Evolutionary conservation across 148 eudicot species (phyloP).

Genomic region (Limonium bicolor): DNA sequence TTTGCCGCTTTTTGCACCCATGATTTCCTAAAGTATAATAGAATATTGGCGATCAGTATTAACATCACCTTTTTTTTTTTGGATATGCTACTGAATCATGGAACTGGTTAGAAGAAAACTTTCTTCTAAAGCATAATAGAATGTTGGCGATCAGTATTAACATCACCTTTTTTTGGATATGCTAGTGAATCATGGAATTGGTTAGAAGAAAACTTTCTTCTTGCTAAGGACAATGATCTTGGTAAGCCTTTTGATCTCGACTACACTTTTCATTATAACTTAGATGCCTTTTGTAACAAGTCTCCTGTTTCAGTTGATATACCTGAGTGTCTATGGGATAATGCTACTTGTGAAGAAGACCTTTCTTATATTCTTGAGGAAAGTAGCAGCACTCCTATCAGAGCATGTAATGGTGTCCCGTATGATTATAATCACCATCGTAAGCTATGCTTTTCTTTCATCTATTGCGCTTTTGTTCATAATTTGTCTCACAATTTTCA

Average conservation of each 20-base stretch:
- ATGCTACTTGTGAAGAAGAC: slow-evolving; percentile 28
- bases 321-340: slow-evolving; percentile 34
- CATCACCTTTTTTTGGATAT: slow-evolving; percentile 4
- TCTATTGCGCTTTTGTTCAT: not conserved
- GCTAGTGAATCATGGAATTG: slow-evolving; percentile 44
- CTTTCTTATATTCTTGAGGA: slow-evolving; percentile 41
- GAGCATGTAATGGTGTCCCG: slow-evolving; percentile 61
- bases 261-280: no score
- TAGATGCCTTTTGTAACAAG: no score
- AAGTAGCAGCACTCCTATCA: slow-evolving; percentile 65
- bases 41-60: no score
- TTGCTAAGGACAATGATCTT: slow-evolving; percentile 18
- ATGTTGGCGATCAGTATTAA: no score
- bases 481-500: not conserved
- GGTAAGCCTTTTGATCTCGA: slow-evolving; percentile 35
- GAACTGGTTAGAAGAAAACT: no score
- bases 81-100: no score
- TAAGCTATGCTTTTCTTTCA: slow-evolving; percentile 3
- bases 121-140: no score
- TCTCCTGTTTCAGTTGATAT: slow-evolving; percentile 18
- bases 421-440: slow-evolving; percentile 24
- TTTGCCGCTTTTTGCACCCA: no score
- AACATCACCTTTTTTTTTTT: no score
- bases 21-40: no score
- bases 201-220: slow-evolving; percentile 24